A percentile compares a stretch with the other conserved stretches of the same genome.
Evolutionary conservation across 1,284 basidiomycete species (phyloP).

Genomic region (Rhodotorula sp.): DNA sequence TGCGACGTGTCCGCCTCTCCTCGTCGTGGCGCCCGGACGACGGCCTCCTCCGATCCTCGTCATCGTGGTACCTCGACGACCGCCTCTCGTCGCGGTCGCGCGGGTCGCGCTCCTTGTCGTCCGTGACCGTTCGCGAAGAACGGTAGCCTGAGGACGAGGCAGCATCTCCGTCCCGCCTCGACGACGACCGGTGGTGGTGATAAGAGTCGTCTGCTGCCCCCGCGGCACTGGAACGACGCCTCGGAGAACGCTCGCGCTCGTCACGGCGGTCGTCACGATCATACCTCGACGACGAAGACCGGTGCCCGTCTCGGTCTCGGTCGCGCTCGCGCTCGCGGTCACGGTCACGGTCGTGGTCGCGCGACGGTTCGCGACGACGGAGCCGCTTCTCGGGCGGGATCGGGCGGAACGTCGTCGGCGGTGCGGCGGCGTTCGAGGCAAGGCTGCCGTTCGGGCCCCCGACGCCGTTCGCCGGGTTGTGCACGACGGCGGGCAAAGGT

Average conservation of each 20-base stretch:
- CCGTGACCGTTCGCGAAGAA: not conserved
- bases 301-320: conserved; percentile 3
- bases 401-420: conserved; percentile 30
- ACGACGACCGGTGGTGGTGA: conserved; percentile 4
- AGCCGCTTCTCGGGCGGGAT: conserved; percentile 32
- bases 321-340: conserved; percentile 4
- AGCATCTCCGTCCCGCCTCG: not conserved
- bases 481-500: conserved; percentile 46
- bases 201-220: conserved; percentile 9
- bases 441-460: not conserved
- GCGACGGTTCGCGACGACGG: conserved; percentile 10
- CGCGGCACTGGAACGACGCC: not conserved
- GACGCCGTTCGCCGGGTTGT: not conserved
- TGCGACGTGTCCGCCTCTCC: conserved; percentile 11
- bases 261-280: conserved; percentile 7
- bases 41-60: conserved; percentile 6
- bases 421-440: conserved; percentile 5
- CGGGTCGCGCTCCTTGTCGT: conserved; percentile 6
- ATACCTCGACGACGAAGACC: not conserved
- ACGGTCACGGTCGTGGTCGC: not conserved
- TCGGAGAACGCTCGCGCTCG: conserved; percentile 4
- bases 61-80: conserved; percentile 3
- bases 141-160: not conserved
- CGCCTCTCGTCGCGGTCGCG: conserved; percentile 19
- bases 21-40: conserved; percentile 1